Conservation (phyloP, 2,329 filamentous ascomycete genomes). For the Xylariaceae sp. region DNA sequence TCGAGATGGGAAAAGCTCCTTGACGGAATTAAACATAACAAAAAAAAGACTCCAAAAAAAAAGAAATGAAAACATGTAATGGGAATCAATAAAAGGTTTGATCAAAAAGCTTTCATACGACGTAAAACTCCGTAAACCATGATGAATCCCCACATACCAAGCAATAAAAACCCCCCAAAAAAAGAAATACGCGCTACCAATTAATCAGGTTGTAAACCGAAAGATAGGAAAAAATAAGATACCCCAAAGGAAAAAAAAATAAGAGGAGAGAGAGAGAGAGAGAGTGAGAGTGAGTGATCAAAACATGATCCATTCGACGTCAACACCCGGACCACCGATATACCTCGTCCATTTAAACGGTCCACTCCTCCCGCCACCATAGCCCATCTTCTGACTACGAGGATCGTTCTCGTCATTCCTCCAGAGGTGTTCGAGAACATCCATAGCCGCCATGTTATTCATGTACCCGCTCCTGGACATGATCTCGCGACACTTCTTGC, state of each 20-base stretch:
- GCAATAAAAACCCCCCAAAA: too few species aligned
- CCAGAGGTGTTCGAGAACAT: constrained; percentile 84
- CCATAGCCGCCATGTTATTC: constrained; percentile 83
- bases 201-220: too few species aligned
- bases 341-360: constrained; percentile 55
- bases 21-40: too few species aligned
- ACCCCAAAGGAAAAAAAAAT: not conserved
- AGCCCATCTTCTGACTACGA: constrained; percentile 33
- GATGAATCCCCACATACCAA: too few species aligned
- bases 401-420: constrained; percentile 35
- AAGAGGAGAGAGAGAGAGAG: not conserved
- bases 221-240: not conserved
- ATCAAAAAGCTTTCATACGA: too few species aligned
- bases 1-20: too few species aligned
- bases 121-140: too few species aligned
- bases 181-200: too few species aligned
- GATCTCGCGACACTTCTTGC: constrained; percentile 76
- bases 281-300: constrained; percentile 27
- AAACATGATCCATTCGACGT: constrained; percentile 64
- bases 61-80: too few species aligned
- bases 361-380: constrained; percentile 34
- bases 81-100: too few species aligned
- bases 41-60: too few species aligned
- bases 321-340: constrained; percentile 50
- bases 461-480: constrained; percentile 86